Base-by-base conservation (phyloP, 331 rosid species). In the Phaseolus coccineus region DNA sequence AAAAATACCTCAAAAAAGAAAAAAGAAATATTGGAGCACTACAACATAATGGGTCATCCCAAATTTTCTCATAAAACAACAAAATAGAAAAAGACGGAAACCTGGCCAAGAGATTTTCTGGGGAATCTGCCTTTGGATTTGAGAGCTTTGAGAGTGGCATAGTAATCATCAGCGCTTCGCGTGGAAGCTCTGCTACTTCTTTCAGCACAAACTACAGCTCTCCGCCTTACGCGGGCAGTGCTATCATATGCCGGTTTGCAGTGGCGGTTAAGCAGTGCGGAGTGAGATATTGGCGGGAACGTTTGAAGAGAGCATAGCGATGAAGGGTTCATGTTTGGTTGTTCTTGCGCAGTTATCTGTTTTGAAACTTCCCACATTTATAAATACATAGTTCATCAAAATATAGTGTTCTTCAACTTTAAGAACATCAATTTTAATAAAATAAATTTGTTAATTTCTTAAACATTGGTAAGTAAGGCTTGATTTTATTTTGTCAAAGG, bases 21-120 rank as follows among this genome's bases (percentile, higher is more conserved):
- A 13, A 52, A 58, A 8, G 12, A 55, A 79, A 61, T 72, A 58
- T 57, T 48, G 31, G 69, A 39, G 53, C 7, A 8, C 5, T 16
- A n/a, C 56, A 79, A 53, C 75, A 6, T 9, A 74, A 48, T 24
- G 37, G 48, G 9, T 71, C 6, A 19, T 68, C 69, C 16, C 13
- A 69, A 72, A 65, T 46, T 47, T 50, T 76, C 46, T 37, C 10
- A 39, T 53, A 42, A 79, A 67, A 69, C 79, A 77, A 35, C 62
- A 37, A 53, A 81, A 39, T 16, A 47, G 59, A 48, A 55, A 87
- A 44, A 5, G 39, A 22, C 50, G 22, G 19, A 19, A 59, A 94
- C 99, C 99, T 95, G 97, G 80, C 97, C 99, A 7, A 95, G 94
- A 35, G 97, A 92, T 87, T 95, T 95, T 80, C 94, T 85, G 9